Evolutionary conservation across 306 rosid species (phyloP).

Genomic region (Betula pendula): DNA sequence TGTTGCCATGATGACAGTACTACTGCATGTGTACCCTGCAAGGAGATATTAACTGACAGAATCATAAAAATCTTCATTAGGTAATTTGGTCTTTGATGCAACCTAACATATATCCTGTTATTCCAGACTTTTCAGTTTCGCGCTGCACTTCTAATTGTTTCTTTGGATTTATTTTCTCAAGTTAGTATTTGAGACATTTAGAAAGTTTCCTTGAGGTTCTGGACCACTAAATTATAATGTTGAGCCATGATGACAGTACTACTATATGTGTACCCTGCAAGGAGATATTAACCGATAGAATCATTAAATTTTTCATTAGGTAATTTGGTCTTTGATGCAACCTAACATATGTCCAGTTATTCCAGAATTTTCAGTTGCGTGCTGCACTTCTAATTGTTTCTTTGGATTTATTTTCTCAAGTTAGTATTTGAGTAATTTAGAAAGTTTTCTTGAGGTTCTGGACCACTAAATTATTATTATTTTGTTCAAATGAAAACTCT

Average conservation of each 20-base stretch:
- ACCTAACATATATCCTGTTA: not conserved
- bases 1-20: not conserved
- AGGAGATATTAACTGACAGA: not conserved
- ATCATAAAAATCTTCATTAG: not conserved
- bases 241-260: too few species aligned
- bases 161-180: not conserved
- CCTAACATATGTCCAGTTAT: not conserved
- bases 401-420: not conserved
- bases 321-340: not conserved
- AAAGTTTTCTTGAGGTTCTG: not conserved
- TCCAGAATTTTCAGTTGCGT: not conserved
- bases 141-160: not conserved
- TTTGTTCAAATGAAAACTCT: not conserved
- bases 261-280: not conserved
- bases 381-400: not conserved
- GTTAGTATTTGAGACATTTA: not conserved
- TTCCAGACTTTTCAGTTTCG: not conserved
- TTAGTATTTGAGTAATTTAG: not conserved
- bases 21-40: not conserved
- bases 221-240: not conserved
- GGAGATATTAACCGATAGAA: not conserved
- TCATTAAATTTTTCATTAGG: not conserved
- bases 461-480: not conserved
- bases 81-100: not conserved
- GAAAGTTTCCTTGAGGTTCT: not conserved